Conservation (phyloP, 495 filamentous ascomycete species). For the Articulospora tetracladia region DNA sequence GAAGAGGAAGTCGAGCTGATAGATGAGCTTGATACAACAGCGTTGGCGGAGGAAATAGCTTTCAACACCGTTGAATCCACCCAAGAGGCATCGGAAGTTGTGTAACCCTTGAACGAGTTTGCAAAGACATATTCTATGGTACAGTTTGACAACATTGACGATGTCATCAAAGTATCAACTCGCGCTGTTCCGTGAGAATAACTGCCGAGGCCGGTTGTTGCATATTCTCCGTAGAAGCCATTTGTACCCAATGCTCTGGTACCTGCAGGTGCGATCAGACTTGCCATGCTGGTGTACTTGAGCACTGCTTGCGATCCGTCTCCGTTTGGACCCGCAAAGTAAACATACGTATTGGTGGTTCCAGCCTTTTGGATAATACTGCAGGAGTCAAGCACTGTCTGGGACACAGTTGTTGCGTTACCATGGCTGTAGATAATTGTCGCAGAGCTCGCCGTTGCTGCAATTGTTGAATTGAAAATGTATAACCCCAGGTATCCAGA, state of each 20-base stretch:
- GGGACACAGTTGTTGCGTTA: background rate
- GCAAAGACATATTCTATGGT: constrained; percentile 10
- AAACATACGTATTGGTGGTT: constrained; percentile 5
- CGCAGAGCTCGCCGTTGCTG: constrained; percentile 1
- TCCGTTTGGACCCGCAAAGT: constrained; percentile 6
- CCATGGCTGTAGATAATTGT: constrained; percentile 10
- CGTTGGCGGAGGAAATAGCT: constrained; percentile 3
- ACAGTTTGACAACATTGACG: background rate
- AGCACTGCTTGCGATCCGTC: constrained; percentile 3
- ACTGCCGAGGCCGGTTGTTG: constrained; percentile 2
- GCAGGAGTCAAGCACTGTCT: constrained; percentile 9
- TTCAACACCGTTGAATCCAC: background rate
- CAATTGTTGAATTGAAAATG: constrained; percentile 3
- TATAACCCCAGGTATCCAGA: constrained; percentile 5
- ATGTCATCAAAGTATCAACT: constrained; percentile 4
- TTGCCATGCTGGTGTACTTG: constrained; percentile 9
- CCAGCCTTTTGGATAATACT: constrained; percentile 3
- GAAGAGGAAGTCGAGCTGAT: background rate
- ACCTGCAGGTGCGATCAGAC: constrained; percentile 4
- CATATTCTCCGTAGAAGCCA: constrained; percentile 9
- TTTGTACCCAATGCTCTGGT: constrained; percentile 5
- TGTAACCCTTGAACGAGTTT: constrained; percentile 2
- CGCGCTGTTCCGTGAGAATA: background rate
- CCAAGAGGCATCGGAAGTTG: background rate
- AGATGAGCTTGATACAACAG: background rate